A percentile compares a stretch with the other conserved stretches of the same genome.
These are phyloP conservation scores for Marchantia paleacea DNA, from an alignment of 225 moss, liverwort and hornwort genomes.

Conservation along the genomic window DNA sequence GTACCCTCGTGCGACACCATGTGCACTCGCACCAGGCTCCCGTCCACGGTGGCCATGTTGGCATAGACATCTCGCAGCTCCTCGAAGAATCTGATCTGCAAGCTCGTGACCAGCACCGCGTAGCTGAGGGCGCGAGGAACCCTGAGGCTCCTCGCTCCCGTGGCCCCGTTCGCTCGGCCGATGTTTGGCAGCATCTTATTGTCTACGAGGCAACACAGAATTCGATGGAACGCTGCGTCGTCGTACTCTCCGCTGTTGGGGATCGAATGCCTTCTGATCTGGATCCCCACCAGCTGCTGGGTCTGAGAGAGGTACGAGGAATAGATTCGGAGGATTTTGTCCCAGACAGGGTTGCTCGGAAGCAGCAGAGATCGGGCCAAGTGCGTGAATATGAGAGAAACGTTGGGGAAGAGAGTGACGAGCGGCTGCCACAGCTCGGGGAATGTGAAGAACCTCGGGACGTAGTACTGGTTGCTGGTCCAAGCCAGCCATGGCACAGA, in stretches of 20 bases:
- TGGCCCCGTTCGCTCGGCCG: neutral
- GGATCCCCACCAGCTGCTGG: slow-evolving; percentile 62
- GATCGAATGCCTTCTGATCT: slow-evolving; percentile 66
- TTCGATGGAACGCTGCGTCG: slow-evolving; percentile 42
- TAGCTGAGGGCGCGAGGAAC: neutral
- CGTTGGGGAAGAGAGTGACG: slow-evolving; percentile 56
- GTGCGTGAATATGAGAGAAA: slow-evolving; percentile 65
- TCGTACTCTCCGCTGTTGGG: slow-evolving; percentile 49
- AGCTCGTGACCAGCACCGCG: slow-evolving; percentile 69
- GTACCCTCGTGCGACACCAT: slow-evolving; percentile 70
- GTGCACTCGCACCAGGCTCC: slow-evolving; percentile 62
- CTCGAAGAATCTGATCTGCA: slow-evolving; percentile 61
- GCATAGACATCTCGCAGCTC: slow-evolving; percentile 56
- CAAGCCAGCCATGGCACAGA: slow-evolving; percentile 63
- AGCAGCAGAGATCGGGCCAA: slow-evolving; percentile 67
- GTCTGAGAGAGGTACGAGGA: slow-evolving; percentile 48
- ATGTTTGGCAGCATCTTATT: slow-evolving; percentile 51
- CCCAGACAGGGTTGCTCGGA: slow-evolving; percentile 62
- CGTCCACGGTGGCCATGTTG: slow-evolving; percentile 37
- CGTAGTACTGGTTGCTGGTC: slow-evolving; percentile 82
- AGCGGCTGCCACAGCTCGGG: slow-evolving; percentile 56
- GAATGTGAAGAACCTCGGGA: slow-evolving; percentile 66
- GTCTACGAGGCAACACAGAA: slow-evolving; percentile 53
- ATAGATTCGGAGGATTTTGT: slow-evolving; percentile 50
- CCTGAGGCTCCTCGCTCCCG: neutral